Evolutionary conservation across 768 basidiomycete genomes (phyloP).

Genomic region (Termitomyces sp.): DNA sequence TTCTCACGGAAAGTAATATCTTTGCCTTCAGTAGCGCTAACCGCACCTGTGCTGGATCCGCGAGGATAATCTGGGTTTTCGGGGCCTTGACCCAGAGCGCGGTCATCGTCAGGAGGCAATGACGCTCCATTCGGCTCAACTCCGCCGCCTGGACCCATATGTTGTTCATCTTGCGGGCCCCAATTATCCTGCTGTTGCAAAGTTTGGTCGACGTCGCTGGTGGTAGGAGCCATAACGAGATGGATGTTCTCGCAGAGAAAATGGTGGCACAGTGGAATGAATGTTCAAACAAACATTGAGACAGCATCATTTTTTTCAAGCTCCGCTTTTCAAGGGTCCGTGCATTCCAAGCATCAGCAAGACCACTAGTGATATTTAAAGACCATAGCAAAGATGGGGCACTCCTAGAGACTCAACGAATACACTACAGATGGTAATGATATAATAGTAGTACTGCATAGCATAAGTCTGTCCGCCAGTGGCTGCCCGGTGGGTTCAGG

Average conservation of each 20-base stretch:
- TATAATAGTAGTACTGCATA: constrained; percentile 9
- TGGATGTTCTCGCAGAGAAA: constrained; percentile 1
- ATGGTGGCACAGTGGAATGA: constrained; percentile 6
- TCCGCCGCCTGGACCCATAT: constrained; percentile 31
- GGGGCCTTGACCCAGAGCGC: constrained; percentile 36
- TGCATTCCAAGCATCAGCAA: constrained; percentile 1
- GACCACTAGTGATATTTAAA: constrained; percentile 5
- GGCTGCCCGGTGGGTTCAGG: not conserved
- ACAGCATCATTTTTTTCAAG: constrained; percentile 11
- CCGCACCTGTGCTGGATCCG: constrained; percentile 43
- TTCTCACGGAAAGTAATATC: constrained; percentile 60
- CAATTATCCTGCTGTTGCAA: constrained; percentile 39
- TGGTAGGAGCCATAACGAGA: constrained; percentile 15
- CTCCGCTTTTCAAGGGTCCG: constrained; percentile 15
- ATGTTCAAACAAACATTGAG: constrained; percentile 9
- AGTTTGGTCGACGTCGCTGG: constrained; percentile 22
- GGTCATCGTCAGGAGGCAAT: constrained; percentile 46
- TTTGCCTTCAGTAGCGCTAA: constrained; percentile 33
- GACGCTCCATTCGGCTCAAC: constrained; percentile 40
- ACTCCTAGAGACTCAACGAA: constrained; percentile 8
- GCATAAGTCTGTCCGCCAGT: constrained; percentile 7
- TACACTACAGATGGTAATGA: constrained; percentile 11
- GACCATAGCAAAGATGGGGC: constrained; percentile 8
- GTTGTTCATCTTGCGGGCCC: constrained; percentile 44
- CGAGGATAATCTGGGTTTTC: constrained; percentile 49